These are phyloP conservation scores for Lepiota venenata DNA, from an alignment of 768 basidiomycete genomes.

Conservation along the genomic window DNA sequence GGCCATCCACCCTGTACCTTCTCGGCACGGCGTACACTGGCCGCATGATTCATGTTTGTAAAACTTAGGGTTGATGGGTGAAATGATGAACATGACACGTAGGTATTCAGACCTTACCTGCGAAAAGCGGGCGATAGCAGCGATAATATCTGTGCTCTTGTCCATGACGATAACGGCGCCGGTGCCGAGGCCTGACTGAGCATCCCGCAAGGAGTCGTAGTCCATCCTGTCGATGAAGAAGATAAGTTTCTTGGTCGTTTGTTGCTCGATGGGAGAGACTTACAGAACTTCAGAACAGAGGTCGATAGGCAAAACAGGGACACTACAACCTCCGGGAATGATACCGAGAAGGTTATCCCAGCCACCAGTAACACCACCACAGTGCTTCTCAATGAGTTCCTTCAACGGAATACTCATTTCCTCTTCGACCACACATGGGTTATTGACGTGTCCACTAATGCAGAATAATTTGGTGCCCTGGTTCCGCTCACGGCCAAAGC, in stretches of 20 bases:
- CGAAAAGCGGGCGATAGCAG: slow-evolving; percentile 91
- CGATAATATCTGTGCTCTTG: slow-evolving; percentile 92
- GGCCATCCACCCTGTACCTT: slow-evolving; percentile 99
- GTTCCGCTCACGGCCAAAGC: slow-evolving; percentile 90
- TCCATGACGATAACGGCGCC: slow-evolving; percentile 99
- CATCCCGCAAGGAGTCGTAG: slow-evolving; percentile 95
- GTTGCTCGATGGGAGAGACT: slow-evolving; percentile 30
- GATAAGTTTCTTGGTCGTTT: slow-evolving; percentile 5
- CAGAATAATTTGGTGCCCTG: slow-evolving; percentile 97
- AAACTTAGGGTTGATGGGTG: slow-evolving; percentile 54
- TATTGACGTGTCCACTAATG: slow-evolving; percentile 96
- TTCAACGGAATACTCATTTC: slow-evolving; percentile 98
- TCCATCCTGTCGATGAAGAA: slow-evolving; percentile 70
- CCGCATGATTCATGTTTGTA: slow-evolving; percentile 99
- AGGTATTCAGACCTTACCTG: not conserved
- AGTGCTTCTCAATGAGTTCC: slow-evolving; percentile 95
- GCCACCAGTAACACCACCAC: slow-evolving; percentile 90
- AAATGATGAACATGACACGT: not conserved
- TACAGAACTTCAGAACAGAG: slow-evolving; percentile 86
- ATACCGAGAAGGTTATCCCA: slow-evolving; percentile 99
- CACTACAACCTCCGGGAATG: slow-evolving; percentile 92
- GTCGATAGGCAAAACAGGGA: slow-evolving; percentile 85
- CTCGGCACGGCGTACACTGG: slow-evolving; percentile 92
- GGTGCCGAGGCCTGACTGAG: slow-evolving; percentile 94
- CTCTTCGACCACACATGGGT: slow-evolving; percentile 96